A percentile compares a stretch with the other conserved stretches of the same genome.
Evolutionary conservation across 805 yeast genomes (phyloP).

Genomic region (Priceomyces melissophilus): DNA sequence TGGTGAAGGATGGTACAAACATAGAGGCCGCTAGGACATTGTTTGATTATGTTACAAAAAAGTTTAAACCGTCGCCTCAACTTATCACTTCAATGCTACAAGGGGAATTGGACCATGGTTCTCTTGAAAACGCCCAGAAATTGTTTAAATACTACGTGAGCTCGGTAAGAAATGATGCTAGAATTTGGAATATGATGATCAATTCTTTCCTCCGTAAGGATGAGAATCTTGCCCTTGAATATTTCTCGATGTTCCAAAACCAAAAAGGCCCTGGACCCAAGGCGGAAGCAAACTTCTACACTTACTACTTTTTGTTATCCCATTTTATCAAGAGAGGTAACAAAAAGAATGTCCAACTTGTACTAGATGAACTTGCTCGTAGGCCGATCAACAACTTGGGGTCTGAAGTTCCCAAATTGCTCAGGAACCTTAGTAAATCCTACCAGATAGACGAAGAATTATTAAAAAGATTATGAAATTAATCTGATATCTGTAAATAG

Average conservation of each 20-base stretch:
- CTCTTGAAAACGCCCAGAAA: slow-evolving; percentile 24
- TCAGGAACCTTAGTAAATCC: slow-evolving; percentile 12
- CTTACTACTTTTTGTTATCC: slow-evolving; percentile 45
- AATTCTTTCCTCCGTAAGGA: slow-evolving; percentile 23
- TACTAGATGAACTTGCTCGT: slow-evolving; percentile 37
- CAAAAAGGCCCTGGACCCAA: slow-evolving; percentile 14
- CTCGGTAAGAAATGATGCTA: slow-evolving; percentile 35
- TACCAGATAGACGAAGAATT: slow-evolving; percentile 5
- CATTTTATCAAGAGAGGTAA: slow-evolving; percentile 35
- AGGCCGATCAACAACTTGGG: slow-evolving; percentile 34
- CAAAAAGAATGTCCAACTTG: slow-evolving; percentile 25
- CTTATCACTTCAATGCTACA: slow-evolving; percentile 47
- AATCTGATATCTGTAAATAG: too few relatives aligned
- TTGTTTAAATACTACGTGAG: slow-evolving; percentile 33
- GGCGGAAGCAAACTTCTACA: slow-evolving; percentile 45
- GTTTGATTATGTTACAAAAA: slow-evolving; percentile 37
- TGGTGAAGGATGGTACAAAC: slow-evolving; percentile 46
- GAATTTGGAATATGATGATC: slow-evolving; percentile 42
- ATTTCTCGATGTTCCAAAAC: slow-evolving; percentile 32
- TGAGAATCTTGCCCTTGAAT: slow-evolving; percentile 39
- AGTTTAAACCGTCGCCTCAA: slow-evolving; percentile 30
- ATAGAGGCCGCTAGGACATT: slow-evolving; percentile 50
- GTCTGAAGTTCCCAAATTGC: slow-evolving; percentile 32
- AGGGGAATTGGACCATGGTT: slow-evolving; percentile 44
- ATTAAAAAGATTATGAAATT: slow-evolving; percentile 6